Evolutionary conservation across 2,329 filamentous ascomycete genomes (phyloP), one percentile per base, ranked within the genome.

Genomic region (Elsinoe perseae): DNA sequence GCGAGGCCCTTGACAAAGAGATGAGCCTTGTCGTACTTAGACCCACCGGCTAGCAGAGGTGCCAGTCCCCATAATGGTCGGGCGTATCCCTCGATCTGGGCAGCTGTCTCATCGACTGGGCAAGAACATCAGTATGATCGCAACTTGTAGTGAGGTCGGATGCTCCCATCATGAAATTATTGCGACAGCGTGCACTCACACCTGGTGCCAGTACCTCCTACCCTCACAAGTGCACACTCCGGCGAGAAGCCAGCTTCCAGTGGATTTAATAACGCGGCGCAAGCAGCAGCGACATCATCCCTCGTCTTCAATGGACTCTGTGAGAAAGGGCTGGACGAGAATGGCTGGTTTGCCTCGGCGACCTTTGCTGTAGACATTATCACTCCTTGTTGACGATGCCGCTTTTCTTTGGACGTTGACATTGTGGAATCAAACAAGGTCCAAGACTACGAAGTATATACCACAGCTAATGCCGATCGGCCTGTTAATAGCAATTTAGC

Each of bases 1-100:
- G 82, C 80, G 57, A 91, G 74, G 3, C 87, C 87, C 59, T 86
- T 77, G 32, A 88, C 78, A 80, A 85, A 89, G 69, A 80, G 80
- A 55, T 81, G 71, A 1, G 82, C 81, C 1, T 80, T 81, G 10
- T 75, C 72, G 66, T 88, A 90, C 36, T 79, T 72, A 52, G 81
- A 83, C 4, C 80, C 81, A 6, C 87, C 86, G 6, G 82, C 86
- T 5, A 91, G 73, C 14, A 91, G 73, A 14, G 83, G 82, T 2
- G 84, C 83, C 16, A 91, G 71, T 1, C 83, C 87, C 87, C 87
- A 91, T 52, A 91, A 75, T 0, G 87, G 87, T 1, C 87, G 80
- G 43, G 83, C 85, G 64, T 84, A 84, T 21, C 86, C 86, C 70
- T 92, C 87, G 30, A 91, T 79, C 65, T 90, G 86, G 1, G 86